A percentile compares a stretch with the other conserved stretches of the same genome.
These are phyloP conservation scores for Nidula niveotomentosa DNA, from an alignment of 1,284 basidiomycete species.

Conservation along the genomic window DNA sequence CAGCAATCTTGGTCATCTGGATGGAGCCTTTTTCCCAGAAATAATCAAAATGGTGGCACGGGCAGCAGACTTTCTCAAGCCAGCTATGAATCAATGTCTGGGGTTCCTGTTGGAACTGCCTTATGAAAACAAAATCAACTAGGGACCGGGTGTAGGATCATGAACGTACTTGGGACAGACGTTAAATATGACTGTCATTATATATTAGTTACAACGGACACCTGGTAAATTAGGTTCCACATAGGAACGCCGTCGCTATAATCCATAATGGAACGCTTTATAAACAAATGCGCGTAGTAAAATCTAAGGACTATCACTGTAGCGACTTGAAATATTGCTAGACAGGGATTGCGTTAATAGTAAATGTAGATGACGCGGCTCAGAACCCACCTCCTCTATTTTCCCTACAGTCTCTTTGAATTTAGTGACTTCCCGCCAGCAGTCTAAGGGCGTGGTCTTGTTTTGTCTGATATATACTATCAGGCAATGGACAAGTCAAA, in stretches of 20 bases:
- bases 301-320: conserved; percentile 30
- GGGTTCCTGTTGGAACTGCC: conserved; percentile 9
- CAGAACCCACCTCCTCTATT: conserved; percentile 52
- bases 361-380: not conserved
- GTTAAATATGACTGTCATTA: too few relatives aligned
- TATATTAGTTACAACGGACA: too few relatives aligned
- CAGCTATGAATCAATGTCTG: conserved; percentile 6
- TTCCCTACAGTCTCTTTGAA: conserved; percentile 72
- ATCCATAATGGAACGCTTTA: not conserved
- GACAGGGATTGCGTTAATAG: conserved; percentile 1
- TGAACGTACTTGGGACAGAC: too few relatives aligned
- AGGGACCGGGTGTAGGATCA: not conserved
- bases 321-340: conserved; percentile 59
- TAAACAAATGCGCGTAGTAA: not conserved
- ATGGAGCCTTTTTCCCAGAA: conserved; percentile 15
- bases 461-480: conserved; percentile 46
- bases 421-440: conserved; percentile 72
- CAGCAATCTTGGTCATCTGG: conserved; percentile 19
- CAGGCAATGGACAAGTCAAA: conserved; percentile 6
- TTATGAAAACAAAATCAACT: conserved; percentile 5
- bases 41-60: not conserved
- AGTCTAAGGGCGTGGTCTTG: conserved; percentile 62
- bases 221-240: too few relatives aligned
- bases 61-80: conserved; percentile 8
- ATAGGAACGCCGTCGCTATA: too few relatives aligned